These are phyloP conservation scores for Populus hybrid DNA, from an alignment of 441 rosid genomes.

Conservation along the genomic window DNA sequence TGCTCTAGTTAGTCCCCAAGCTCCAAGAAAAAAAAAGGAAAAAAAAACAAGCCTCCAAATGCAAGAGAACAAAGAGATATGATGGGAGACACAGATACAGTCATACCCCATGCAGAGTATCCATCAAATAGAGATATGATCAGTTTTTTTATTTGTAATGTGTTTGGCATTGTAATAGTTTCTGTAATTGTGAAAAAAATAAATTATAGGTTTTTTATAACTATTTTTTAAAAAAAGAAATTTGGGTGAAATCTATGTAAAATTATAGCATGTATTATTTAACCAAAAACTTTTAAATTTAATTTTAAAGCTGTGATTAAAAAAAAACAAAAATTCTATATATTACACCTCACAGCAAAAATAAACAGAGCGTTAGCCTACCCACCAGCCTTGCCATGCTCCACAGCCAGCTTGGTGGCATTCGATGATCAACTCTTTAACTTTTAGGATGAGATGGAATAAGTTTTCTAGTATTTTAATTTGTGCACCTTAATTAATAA, in stretches of 20 bases:
- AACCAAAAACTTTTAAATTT: neutral
- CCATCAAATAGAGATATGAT: neutral
- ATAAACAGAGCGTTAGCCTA: neutral
- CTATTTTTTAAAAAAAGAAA: too few species aligned
- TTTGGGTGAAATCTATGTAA: neutral
- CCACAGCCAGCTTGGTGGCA: conserved; percentile 32
- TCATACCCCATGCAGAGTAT: conserved; percentile 25
- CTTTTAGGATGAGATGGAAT: conserved; percentile 22
- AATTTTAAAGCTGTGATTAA: too few species aligned
- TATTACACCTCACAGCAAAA: neutral
- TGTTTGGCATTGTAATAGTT: neutral
- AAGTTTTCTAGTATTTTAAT: neutral
- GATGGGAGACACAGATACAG: neutral
- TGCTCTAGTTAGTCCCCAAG: conserved; percentile 8
- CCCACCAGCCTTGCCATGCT: conserved; percentile 36
- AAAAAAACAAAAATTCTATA: too few species aligned
- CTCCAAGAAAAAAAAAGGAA: neutral
- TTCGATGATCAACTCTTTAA: conserved; percentile 15
- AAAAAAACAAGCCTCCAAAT: conserved; percentile 27
- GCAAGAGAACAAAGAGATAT: conserved; percentile 22
- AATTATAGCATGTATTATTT: too few species aligned
- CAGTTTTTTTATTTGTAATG: too few species aligned
- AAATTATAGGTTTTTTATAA: too few species aligned
- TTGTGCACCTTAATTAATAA: neutral
- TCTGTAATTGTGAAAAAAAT: too few species aligned